Base-by-base conservation (phyloP, 306 rosid species). In the Castanea mollissima region DNA sequence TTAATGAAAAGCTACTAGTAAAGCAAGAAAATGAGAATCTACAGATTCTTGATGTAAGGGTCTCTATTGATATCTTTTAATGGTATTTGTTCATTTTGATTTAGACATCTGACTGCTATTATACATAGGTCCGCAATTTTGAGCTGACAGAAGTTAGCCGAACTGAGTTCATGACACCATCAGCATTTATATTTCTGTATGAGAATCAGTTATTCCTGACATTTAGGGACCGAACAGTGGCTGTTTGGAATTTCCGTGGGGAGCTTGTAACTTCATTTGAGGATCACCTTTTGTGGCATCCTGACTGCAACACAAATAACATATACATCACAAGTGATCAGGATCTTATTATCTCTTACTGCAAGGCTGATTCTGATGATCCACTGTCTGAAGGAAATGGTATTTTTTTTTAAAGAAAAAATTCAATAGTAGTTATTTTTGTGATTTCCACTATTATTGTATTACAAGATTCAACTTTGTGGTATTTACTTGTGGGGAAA, bases 181-280 rank as follows among this genome's bases (percentile, higher is more conserved):
- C 98, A 18, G 99, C 99, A 51, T 96, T 96, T 71, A 96, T 96
- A 86, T 96, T 96, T 84, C 86, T 96, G 38, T 96, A 96, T 7
- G 99, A 93, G 91, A 96, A 96, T 81, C 99, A 96, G 79, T 76
- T 96, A 75, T 96, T 96, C 82, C 84, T 96, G 70, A 96, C 99
- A 5, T 96, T 96, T 83, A 91, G 97, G 70, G 90, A 93, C 56
- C 96, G 99, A 15, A 90, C 97, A 54, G 99, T 96, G 86, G 99
- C 98, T 67, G 99, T 96, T 67, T 96, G 99, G 99, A 96, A 96
- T 88, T 93, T 96, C 70, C 98, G 99, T 34, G 99, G 99, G 69
- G 99, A 96, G 89, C 98, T 96, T 79, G 99, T 96, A 25, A 96
- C 99, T 35, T 96, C 99, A 2, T 96, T 96, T 84, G 99, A 96